Percentiles rank a stretch among this genome's conserved stretches.
phyloP scores from a whole-genome alignment of 2,329 filamentous ascomycete species.

The Penicillium sp. region DNA sequence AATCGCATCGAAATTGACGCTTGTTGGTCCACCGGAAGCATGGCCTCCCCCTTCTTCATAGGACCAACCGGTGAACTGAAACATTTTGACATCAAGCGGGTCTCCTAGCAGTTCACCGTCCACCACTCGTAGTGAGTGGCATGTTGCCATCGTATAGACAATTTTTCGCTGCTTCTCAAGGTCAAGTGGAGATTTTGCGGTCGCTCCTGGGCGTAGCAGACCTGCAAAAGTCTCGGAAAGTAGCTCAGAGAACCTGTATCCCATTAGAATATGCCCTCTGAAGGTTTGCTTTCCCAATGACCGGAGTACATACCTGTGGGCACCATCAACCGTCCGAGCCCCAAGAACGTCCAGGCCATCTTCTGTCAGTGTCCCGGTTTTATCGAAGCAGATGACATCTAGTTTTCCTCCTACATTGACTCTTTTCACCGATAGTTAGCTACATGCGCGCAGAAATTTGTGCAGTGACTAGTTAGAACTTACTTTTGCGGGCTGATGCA shows the following conservation, averaged over 20 bases:
- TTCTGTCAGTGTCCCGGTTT: conserved; percentile 96
- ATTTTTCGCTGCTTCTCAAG: conserved; percentile 62
- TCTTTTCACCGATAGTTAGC: too few relatives aligned
- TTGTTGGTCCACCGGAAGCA: conserved; percentile 51
- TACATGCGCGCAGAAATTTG: conserved; percentile 10
- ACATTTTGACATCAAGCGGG: conserved; percentile 96
- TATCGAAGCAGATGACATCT: conserved; percentile 96
- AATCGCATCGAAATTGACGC: conserved; percentile 69
- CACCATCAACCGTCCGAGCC: conserved; percentile 66
- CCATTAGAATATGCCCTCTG: too few relatives aligned
- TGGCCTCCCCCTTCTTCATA: conserved; percentile 79
- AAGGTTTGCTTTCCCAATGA: too few relatives aligned
- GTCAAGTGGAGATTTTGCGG: conserved; percentile 55
- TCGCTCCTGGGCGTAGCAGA: conserved; percentile 49
- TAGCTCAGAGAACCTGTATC: conserved; percentile 65
- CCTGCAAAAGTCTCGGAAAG: conserved; percentile 54
- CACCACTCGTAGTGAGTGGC: conserved; percentile 80
- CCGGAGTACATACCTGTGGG: conserved; percentile 42
- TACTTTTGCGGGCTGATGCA: conserved; percentile 86
- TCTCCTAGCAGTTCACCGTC: conserved; percentile 88
- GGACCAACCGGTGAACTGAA: conserved; percentile 88
- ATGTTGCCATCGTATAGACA: conserved; percentile 93
- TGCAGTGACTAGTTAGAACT: conserved; percentile 2
- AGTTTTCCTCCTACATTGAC: conserved; percentile 96
- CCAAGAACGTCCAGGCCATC: conserved; percentile 92